A percentile compares a stretch with the other conserved stretches of the same genome.
Evolutionary conservation across 306 rosid species (phyloP).

Genomic region (Lathyrus aphaca): DNA sequence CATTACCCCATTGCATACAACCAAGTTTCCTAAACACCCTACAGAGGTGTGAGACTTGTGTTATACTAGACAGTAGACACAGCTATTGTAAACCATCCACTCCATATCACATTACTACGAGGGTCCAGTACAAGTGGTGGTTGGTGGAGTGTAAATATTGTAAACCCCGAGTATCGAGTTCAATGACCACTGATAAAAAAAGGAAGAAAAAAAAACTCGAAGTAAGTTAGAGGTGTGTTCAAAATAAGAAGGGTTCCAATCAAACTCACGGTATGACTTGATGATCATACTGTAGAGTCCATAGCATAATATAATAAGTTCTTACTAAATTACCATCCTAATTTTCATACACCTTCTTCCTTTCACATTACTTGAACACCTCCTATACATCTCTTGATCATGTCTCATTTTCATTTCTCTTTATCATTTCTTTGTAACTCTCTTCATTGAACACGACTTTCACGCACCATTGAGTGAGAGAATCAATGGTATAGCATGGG

Average conservation of each 20-base stretch:
- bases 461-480: background rate
- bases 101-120: background rate
- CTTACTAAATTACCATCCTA: background rate
- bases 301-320: constrained; percentile 2
- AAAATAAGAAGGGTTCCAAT: constrained; percentile 15
- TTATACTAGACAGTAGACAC: constrained; percentile 4
- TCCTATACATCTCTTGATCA: background rate
- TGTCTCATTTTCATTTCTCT: constrained; percentile 1
- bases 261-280: constrained; percentile 10
- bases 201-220: background rate
- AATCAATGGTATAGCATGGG: background rate
- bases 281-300: background rate
- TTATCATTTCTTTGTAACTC: background rate
- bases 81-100: background rate
- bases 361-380: background rate
- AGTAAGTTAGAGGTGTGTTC: background rate
- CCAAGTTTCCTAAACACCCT: constrained; percentile 13
- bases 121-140: background rate
- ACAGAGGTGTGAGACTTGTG: background rate
- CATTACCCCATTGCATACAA: constrained; percentile 12
- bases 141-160: background rate
- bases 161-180: background rate
- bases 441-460: background rate
- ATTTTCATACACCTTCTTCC: background rate
- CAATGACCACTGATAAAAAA: background rate